Base-by-base conservation (phyloP, 176 grass and related monocot species). In the Urochloa ruziziensis region DNA sequence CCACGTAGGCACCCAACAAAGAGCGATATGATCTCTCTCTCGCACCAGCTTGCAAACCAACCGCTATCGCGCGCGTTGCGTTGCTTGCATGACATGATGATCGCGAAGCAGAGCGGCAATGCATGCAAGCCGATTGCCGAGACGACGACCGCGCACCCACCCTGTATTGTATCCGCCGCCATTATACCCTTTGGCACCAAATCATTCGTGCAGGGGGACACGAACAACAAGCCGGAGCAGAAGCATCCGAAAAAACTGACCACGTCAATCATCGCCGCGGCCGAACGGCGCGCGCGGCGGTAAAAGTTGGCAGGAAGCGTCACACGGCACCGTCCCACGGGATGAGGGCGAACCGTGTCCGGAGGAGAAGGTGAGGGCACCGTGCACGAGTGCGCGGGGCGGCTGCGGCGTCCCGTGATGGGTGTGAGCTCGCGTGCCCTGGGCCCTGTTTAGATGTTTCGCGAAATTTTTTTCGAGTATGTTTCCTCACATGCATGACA, bases 141-240 rank as follows among this genome's bases (percentile, higher is more conserved):
- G 80, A 82, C 70, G 72, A 61, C 62, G 79, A 82, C 85, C 71
- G 56, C 37, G n/a, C 47, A 52, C 79, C 62, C 23, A 69, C 63
- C 61, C 69, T 3, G 39, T 7, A 39, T 7, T 10, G 24, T 68
- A 74, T 46, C 76, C 85, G 78, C 54, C 60, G 27, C 23, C 62
- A 61, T 77, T 40, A 67, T 46, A n/a, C n/a, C n/a, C n/a, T n/a
- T n/a, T 69, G 52, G 73, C 15, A 29, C 18, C 62, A 71, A 61
- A 69, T 75, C 85, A 70, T 82, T 75, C 17, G 46, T 16, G 21
- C 44, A 34, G 17, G 57, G 30, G 2, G n/a, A n/a, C n/a, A n/a
- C n/a, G n/a, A n/a, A n/a, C n/a, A n/a, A n/a, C 8, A 21, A 43
- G 57, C 65, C 37, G 27, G 15, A 12, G n/a, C 46, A 6, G 80